phyloP scores from a whole-genome alignment of 2,329 filamentous ascomycete genomes.

The Monosporascus sp. region DNA sequence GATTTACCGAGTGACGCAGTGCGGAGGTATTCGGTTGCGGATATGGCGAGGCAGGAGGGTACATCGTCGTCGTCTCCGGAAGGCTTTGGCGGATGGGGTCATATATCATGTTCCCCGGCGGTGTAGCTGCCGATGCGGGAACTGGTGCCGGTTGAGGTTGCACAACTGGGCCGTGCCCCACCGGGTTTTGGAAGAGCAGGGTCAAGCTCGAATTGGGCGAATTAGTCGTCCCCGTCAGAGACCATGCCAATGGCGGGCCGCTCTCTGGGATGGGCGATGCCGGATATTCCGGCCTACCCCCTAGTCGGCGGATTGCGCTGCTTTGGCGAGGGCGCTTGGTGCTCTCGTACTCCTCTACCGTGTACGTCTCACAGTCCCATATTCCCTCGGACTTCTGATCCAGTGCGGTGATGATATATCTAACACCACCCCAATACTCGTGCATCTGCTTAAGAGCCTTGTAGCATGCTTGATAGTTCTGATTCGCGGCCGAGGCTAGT shows the following conservation, averaged over 20 bases:
- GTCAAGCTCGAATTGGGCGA: conserved; percentile 80
- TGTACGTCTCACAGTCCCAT: conserved; percentile 66
- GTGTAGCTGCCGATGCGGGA: conserved; percentile 38
- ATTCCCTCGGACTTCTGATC: conserved; percentile 86
- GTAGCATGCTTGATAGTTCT: conserved; percentile 84
- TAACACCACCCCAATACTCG: conserved; percentile 78
- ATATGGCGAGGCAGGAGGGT: conserved; percentile 37
- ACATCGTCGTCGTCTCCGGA: conserved; percentile 43
- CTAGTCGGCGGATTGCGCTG: conserved; percentile 39
- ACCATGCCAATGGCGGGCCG: conserved; percentile 66
- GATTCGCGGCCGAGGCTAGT: conserved; percentile 73
- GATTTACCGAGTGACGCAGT: conserved; percentile 36
- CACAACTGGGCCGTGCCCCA: conserved; percentile 14
- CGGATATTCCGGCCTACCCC: conserved; percentile 36
- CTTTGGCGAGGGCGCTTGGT: conserved; percentile 46
- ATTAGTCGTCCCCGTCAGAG: conserved; percentile 80
- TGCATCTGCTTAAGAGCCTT: conserved; percentile 77
- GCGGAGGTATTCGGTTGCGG: conserved; percentile 45
- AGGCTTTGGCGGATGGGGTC: conserved; percentile 53
- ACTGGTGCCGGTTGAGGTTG: conserved; percentile 9
- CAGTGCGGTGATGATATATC: conserved; percentile 79
- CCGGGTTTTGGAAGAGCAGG: conserved; percentile 64
- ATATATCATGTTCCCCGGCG: conserved; percentile 54
- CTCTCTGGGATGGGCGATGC: conserved; percentile 39
- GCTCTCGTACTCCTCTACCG: conserved; percentile 71